These are phyloP conservation scores for Lonicera japonica DNA, from an alignment of 129 eudicot species.

Conservation along the genomic window DNA sequence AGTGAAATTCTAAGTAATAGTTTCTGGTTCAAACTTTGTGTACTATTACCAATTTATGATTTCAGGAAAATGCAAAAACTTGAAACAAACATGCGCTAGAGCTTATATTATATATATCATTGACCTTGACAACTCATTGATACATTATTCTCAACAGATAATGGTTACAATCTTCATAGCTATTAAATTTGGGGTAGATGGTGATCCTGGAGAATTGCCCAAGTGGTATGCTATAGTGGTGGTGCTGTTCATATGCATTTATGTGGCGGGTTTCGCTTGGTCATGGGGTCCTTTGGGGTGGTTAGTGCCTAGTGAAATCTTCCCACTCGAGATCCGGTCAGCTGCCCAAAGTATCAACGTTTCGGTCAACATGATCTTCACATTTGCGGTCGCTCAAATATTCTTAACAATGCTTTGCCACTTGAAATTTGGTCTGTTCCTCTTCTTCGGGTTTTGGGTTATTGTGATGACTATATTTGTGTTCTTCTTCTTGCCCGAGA, in stretches of 20 bases:
- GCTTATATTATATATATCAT: not conserved
- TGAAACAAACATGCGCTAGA: too few relatives aligned
- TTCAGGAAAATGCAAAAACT: too few relatives aligned
- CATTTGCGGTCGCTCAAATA: slow-evolving; percentile 67
- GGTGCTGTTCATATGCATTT: slow-evolving; percentile 73
- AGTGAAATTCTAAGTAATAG: not conserved
- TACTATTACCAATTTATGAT: too few relatives aligned
- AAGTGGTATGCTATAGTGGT: slow-evolving; percentile 79
- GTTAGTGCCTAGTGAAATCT: slow-evolving; percentile 88
- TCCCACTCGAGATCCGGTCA: slow-evolving; percentile 81
- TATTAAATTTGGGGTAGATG: slow-evolving; percentile 67
- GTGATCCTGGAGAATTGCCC: slow-evolving; percentile 48
- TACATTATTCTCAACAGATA: slow-evolving; percentile 27
- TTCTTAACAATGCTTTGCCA: slow-evolving; percentile 81
- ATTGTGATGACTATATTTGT: slow-evolving; percentile 58
- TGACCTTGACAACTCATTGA: not conserved
- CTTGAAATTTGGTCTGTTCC: slow-evolving; percentile 74
- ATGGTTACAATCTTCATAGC: slow-evolving; percentile 66
- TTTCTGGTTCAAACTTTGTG: not conserved
- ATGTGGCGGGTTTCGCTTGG: slow-evolving; percentile 90
- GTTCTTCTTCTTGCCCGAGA: slow-evolving; percentile 79
- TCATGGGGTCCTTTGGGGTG: slow-evolving; percentile 97
- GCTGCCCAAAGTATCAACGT: slow-evolving; percentile 90
- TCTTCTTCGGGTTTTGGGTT: slow-evolving; percentile 71
- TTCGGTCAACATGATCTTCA: slow-evolving; percentile 91